Conservation (phyloP, 768 basidiomycete genomes). For the Cytidiella melzeri region DNA sequence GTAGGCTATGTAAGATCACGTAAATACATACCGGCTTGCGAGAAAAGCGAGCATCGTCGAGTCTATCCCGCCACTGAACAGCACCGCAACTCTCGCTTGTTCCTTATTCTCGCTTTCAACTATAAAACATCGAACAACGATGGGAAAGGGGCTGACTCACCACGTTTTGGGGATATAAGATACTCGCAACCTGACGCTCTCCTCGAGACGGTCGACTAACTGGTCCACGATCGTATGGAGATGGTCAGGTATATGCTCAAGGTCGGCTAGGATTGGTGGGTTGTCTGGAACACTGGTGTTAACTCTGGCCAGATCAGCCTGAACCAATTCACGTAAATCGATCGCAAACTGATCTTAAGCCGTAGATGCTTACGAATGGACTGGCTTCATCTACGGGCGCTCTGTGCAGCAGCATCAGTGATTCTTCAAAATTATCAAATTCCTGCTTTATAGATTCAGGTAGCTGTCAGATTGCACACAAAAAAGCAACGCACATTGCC, state of each 20-base stretch:
- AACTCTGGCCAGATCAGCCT: conserved; percentile 43
- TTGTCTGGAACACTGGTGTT: conserved; percentile 42
- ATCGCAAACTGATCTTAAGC: not conserved
- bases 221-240: conserved; percentile 39
- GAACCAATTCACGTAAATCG: not conserved
- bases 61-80: conserved; percentile 97
- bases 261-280: conserved; percentile 28
- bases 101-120: conserved; percentile 23
- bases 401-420: not conserved
- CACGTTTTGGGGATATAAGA: conserved; percentile 52
- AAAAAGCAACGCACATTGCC: conserved; percentile 9
- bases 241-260: conserved; percentile 40
- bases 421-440: not conserved
- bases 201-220: conserved; percentile 49
- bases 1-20: not conserved
- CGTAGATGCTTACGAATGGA: conserved; percentile 2
- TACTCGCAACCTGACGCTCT: conserved; percentile 64
- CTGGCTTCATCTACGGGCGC: not conserved
- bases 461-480: not conserved
- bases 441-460: not conserved
- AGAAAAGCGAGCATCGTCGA: conserved; percentile 79
- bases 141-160: conserved; percentile 26
- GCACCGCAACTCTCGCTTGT: conserved; percentile 63
- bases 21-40: conserved; percentile 51
- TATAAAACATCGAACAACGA: not conserved